Evolutionary conservation across 805 yeast genomes (phyloP), one percentile per base, ranked within the genome.

Genomic region (Cyberlindnera mississippiensis): DNA sequence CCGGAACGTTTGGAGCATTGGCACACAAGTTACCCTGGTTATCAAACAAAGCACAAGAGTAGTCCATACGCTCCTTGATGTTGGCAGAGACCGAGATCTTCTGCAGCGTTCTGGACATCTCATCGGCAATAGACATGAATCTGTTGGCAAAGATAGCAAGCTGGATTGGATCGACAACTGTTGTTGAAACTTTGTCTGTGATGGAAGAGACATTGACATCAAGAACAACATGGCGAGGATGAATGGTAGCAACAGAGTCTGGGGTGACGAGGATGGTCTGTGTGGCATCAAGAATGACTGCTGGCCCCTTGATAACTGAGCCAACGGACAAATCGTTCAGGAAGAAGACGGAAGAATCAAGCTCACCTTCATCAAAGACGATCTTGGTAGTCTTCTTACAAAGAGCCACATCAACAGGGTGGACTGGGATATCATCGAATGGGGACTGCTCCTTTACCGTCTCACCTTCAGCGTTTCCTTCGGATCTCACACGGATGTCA

Each of bases 211-310:
- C 48, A 8, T 46, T 42, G 18, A 55, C 53, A 37, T 52, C 54
- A 17, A 55, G 44, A 3, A 63, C 56, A 14, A 69, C 66, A 48
- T 67, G 71, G 31, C 64, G 54, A 28, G 62, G 60, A 17, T 66
- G 52, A 22, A 68, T 56, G 10, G 61, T 59, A 8, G 72, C 72
- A 4, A 32, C 50, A 2, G 68, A 59, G 28, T 54, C 55, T 14
- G 71, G 69, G n/a, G 61, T 61, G 20, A 69, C 59, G 10, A 68
- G 29, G 17, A 69, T 54, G 2, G 72, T 69, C 51, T 69, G 95
- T 1, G 95, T 86, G 22, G 78, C 80, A 63, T 86, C 95, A 3
- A 85, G 80, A 48, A 86, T 68, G 51, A 86, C 75, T 0, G 87
- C 68, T 5, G 75, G 75, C 6, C 73, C 75, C 20, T 45, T 33